Base-by-base conservation (phyloP, 306 rosid species). In the Erythrophleum fordii region DNA sequence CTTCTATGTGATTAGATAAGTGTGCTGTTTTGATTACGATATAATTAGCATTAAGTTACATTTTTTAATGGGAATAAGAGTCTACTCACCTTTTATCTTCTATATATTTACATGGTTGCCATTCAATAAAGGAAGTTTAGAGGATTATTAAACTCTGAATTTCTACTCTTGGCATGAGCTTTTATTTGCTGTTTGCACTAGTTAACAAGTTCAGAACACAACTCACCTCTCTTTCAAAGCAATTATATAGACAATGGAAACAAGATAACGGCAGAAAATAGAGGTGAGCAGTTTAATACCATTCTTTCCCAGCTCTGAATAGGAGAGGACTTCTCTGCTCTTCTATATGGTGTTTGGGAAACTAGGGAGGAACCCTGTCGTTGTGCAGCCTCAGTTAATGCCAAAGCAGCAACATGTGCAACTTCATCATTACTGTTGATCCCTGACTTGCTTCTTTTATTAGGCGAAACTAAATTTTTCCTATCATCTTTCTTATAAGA, bases 381-480 rank as follows among this genome's bases (percentile, higher is more conserved):
- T 66, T 91, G 90, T 6, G 92, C 86, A 83, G 93, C 94, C 83
- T 92, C 90, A 61, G 93, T 78, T 79, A 93, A 85, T 51, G 89
- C 74, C 77, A 91, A 82, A 55, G 93, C 90, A 23, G 90, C 89
- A 23, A 72, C 85, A 64, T 80, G 87, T 5, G 81, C 86, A 49
- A 85, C 86, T 79, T 91, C 94, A 48, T 93, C 91, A 56, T 77
- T 89, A 51, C 66, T 84, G 75, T 84, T 88, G 58, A 46, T 71
- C 77, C 77, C 90, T 31, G 86, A 76, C 65, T 90, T 91, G 66
- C 83, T 84, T 86, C 76, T 87, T 85, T 79, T 87, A 84, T 78
- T 49, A 28, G 91, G 90, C 3, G 87, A 91, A 70, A 72, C 72
- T 84, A 73, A 80, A 80, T 35, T 77, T 84, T 86, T 77, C 75